Evolutionary conservation across 225 moss, liverwort and hornwort genomes (phyloP).

Genomic region (Physcomitrellopsis africana): DNA sequence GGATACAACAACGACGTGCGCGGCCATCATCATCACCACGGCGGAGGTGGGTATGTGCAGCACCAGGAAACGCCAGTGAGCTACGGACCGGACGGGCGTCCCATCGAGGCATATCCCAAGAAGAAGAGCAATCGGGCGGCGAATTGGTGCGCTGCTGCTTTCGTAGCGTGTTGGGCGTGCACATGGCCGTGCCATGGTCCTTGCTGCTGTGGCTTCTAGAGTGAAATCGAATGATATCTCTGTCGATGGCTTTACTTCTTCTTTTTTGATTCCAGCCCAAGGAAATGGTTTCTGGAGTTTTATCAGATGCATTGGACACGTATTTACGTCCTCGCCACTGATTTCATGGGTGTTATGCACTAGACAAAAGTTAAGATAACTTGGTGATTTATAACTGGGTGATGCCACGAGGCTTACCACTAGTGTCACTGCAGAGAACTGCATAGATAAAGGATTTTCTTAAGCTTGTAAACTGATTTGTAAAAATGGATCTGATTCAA

Average conservation of each 20-base stretch:
- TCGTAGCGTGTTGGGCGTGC: conserved; percentile 64
- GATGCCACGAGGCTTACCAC: no score
- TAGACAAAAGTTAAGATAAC: no score
- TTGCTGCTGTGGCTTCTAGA: conserved; percentile 57
- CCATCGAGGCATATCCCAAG: conserved; percentile 24
- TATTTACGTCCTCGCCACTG: neutral
- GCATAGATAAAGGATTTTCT: neutral
- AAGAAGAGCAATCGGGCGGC: conserved; percentile 41
- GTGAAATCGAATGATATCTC: neutral
- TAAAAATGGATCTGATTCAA: neutral
- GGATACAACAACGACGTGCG: conserved; percentile 21
- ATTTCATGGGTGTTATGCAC: neutral
- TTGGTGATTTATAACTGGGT: neutral
- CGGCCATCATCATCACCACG: conserved; percentile 16
- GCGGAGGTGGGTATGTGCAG: conserved; percentile 33
- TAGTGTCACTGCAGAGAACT: neutral
- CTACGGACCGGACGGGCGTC: conserved; percentile 39
- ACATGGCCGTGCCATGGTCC: conserved; percentile 69
- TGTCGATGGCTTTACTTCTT: neutral
- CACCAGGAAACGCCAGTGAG: conserved; percentile 35
- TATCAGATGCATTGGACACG: neutral
- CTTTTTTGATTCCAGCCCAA: neutral
- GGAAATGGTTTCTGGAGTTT: no score
- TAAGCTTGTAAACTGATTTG: neutral
- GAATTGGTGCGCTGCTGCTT: conserved; percentile 51